Evolutionary conservation across 805 yeast species (phyloP), one percentile per base, ranked within the genome.

Genomic region (Metschnikowia hibisci): DNA sequence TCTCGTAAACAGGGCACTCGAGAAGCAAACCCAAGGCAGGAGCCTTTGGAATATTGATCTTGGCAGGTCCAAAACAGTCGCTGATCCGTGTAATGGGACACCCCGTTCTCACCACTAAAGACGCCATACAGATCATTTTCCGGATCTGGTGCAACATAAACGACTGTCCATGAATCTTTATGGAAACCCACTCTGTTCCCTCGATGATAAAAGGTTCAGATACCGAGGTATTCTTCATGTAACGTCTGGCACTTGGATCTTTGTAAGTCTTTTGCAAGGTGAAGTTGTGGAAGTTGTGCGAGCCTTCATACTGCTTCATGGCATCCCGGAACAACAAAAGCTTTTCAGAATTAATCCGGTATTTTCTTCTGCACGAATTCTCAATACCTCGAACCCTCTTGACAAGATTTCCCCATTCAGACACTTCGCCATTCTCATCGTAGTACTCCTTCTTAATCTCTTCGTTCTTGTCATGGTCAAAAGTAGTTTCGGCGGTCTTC

Each of bases 91-190:
- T 76, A 26, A 78, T 58, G 3, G 97, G 96, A 58, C 90, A 81
- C 9, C 96, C 93, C 14, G 93, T 82, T 58, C 99, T 77, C 16
- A 91, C 81, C 13, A 86, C 80, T 44, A 91, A 71, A 0, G 90
- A 79, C 1, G 95, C 96, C 95, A 91, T 84, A 16, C 96, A 91
- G 46, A 93, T 87, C 98, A 93, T 93, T 62, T 93, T 93, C 61
- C 99, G 81, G 59, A 93, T 93, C 73, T 91, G 99, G 67, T 91
- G 98, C 50, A 93, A 74, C 98, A 93, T 93, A 65, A 93, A 93
- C 3, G 96, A 87, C 67, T 93, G 99, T 6, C 99, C 99, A 63
- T 93, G 99, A 52, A 93, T 87, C 69, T 91, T 90, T 57, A 93
- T 84, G 2, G 96, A 87, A 2, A 87, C 77, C 99, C 99, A 93